Conservation (phyloP, 164 flowering plant species). For the Taxillus chinensis region DNA sequence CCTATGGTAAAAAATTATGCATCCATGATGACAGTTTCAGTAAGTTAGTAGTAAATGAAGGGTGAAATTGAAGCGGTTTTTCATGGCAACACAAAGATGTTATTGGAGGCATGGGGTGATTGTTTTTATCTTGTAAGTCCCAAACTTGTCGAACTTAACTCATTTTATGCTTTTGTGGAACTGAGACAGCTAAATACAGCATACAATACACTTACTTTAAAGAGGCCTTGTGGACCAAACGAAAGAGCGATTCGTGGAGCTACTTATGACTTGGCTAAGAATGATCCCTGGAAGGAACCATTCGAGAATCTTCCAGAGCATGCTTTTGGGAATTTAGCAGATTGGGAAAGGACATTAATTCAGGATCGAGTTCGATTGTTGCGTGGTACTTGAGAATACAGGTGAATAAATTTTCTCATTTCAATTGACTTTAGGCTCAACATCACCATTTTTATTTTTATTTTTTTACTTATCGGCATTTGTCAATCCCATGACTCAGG, state of each 20-base stretch:
- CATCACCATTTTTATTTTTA: neutral
- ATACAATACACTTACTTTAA: constrained; percentile 51
- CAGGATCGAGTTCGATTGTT: constrained; percentile 67
- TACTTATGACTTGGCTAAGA: constrained; percentile 80
- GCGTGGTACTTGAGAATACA: constrained; percentile 45
- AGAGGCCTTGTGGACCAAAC: constrained; percentile 90
- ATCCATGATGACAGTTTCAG: too few relatives aligned
- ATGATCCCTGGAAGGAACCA: constrained; percentile 82
- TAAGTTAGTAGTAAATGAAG: too few relatives aligned
- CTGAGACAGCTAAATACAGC: constrained; percentile 60
- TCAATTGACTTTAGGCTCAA: neutral
- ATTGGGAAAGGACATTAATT: constrained; percentile 81
- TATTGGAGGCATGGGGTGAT: neutral
- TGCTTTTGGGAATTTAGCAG: constrained; percentile 72
- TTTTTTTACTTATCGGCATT: too few relatives aligned
- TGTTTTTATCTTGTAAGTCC: neutral
- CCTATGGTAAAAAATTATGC: too few relatives aligned
- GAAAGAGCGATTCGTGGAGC: constrained; percentile 78
- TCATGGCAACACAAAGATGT: too few relatives aligned
- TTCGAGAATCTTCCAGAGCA: constrained; percentile 73
- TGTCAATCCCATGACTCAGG: too few relatives aligned
- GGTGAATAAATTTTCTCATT: constrained; percentile 3
- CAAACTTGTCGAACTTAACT: neutral
- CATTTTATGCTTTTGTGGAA: constrained; percentile 5
- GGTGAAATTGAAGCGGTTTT: too few relatives aligned